Percentiles rank a stretch among this genome's conserved stretches.
phyloP scores from a whole-genome alignment of 2,329 filamentous ascomycete genomes.

The Pseudogymnoascus destructans region DNA sequence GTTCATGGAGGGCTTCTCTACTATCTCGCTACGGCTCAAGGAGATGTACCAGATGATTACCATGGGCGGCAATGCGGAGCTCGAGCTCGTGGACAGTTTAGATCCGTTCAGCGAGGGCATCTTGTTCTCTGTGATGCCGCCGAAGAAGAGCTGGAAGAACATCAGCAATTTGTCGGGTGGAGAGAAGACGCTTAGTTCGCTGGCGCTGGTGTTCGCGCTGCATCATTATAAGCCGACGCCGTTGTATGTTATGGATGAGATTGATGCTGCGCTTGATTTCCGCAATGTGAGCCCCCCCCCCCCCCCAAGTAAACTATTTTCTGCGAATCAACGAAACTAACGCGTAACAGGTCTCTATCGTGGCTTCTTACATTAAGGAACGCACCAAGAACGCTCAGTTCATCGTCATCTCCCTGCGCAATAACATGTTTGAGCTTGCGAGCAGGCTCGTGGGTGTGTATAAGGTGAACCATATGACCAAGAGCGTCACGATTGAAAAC shows the following conservation, averaged over 20 bases:
- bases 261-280: slow-evolving; percentile 95
- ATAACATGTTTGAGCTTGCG: slow-evolving; percentile 99
- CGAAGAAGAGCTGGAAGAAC: slow-evolving; percentile 99
- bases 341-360: slow-evolving; percentile 69
- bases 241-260: slow-evolving; percentile 98
- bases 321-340: slow-evolving; percentile 11
- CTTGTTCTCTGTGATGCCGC: slow-evolving; percentile 95
- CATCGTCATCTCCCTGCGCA: slow-evolving; percentile 91
- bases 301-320: neutral
- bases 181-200: slow-evolving; percentile 87
- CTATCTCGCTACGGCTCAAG: slow-evolving; percentile 86
- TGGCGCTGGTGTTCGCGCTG: slow-evolving; percentile 93
- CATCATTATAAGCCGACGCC: slow-evolving; percentile 98
- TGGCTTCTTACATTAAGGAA: slow-evolving; percentile 98
- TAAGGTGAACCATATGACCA: slow-evolving; percentile 98
- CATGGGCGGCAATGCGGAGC: slow-evolving; percentile 95
- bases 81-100: slow-evolving; percentile 89
- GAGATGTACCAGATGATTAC: slow-evolving; percentile 99
- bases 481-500: slow-evolving; percentile 83
- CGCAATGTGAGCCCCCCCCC: slow-evolving; percentile 60
- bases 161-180: slow-evolving; percentile 92
- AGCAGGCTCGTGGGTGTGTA: slow-evolving; percentile 90
- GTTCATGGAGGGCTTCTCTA: slow-evolving; percentile 96
- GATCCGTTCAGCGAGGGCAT: slow-evolving; percentile 97
- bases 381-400: slow-evolving; percentile 98